Conservation (phyloP, 768 basidiomycete genomes). For the Mycena sanguinolenta region DNA sequence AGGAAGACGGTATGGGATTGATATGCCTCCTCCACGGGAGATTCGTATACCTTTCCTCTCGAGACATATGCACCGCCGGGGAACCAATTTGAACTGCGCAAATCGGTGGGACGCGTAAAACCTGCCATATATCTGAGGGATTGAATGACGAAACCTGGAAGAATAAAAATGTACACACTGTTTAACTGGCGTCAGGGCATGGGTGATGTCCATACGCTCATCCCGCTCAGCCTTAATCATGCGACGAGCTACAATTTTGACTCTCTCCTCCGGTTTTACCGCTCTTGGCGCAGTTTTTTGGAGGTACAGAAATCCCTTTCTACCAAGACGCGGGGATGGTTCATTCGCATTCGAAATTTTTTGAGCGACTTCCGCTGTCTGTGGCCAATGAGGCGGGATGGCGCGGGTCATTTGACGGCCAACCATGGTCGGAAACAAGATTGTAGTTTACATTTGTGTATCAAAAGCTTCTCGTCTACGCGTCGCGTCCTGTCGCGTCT, state of each 20-base stretch:
- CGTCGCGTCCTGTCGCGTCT: too few species aligned
- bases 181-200: constrained; percentile 50
- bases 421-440: neutral
- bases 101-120: constrained; percentile 52
- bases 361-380: constrained; percentile 1
- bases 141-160: neutral
- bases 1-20: constrained; percentile 54
- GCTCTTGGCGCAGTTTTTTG: constrained; percentile 7
- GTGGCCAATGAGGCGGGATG: constrained; percentile 27
- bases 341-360: neutral
- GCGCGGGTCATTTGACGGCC: constrained; percentile 16
- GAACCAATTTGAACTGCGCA: constrained; percentile 54
- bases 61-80: constrained; percentile 48
- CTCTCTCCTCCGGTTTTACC: constrained; percentile 40
- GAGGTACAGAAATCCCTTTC: constrained; percentile 16
- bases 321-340: neutral
- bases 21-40: constrained; percentile 51
- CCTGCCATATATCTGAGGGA: constrained; percentile 52
- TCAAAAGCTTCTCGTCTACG: neutral
- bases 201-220: constrained; percentile 54
- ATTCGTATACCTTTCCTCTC: constrained; percentile 43
- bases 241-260: constrained; percentile 40
- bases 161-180: constrained; percentile 44
- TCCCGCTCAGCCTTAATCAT: constrained; percentile 57
- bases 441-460: constrained; percentile 24